Evolutionary conservation across 208 protist species (phyloP).

Genomic region (Leishmania major): DNA sequence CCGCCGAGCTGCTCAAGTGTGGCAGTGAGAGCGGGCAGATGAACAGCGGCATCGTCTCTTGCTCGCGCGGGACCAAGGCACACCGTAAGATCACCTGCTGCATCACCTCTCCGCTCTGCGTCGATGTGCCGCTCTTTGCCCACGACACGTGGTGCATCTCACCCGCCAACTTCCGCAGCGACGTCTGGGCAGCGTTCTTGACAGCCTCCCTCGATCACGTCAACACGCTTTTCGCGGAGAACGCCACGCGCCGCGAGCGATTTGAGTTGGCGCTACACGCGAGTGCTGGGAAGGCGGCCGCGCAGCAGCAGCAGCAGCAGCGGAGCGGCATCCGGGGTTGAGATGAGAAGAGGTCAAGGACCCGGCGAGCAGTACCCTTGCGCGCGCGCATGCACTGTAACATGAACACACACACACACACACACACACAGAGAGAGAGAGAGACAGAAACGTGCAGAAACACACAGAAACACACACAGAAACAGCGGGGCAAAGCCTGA

Average conservation of each 20-base stretch:
- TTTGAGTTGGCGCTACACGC: slow-evolving; percentile 34
- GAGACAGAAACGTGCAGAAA: background rate
- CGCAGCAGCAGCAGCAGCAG: background rate
- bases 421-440: too few relatives aligned
- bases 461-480: background rate
- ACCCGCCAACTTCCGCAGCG: slow-evolving; percentile 12
- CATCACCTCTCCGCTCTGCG: slow-evolving; percentile 68
- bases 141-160: slow-evolving; percentile 53
- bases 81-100: slow-evolving; percentile 81
- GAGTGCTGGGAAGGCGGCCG: background rate
- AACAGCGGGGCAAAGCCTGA: too few relatives aligned
- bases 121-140: slow-evolving; percentile 66
- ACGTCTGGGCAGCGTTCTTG: slow-evolving; percentile 43
- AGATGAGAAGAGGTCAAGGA: background rate
- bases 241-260: slow-evolving; percentile 50
- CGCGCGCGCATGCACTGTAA: background rate
- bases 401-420: background rate
- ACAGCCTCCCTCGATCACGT: slow-evolving; percentile 39
- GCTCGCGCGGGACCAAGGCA: slow-evolving; percentile 50
- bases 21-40: slow-evolving; percentile 77
- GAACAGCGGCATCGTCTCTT: slow-evolving; percentile 74
- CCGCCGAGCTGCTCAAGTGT: slow-evolving; percentile 64
- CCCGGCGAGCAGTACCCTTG: background rate
- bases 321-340: background rate
- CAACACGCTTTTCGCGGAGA: slow-evolving; percentile 69